Base-by-base conservation (phyloP, 208 protist genomes). In the Trypanosoma rangeli region DNA sequence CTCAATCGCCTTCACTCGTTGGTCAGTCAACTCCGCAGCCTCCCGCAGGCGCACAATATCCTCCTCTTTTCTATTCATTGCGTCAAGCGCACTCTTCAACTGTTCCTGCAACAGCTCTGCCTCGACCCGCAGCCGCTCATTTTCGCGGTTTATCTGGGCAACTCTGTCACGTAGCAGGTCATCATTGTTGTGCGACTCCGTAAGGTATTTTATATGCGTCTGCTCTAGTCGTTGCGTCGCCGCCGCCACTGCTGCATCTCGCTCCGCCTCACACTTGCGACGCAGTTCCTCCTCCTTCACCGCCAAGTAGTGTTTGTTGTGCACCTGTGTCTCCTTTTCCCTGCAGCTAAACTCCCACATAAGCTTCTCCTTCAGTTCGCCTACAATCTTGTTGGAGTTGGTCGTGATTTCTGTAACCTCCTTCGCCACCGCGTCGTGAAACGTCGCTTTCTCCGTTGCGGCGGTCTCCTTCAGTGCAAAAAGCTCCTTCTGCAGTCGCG, bases 41-140 rank as follows among this genome's bases (percentile, higher is more conserved):
- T 78, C 78, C 3, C 84, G 82, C 26, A 91, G 59, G 13, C 64
- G 53, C 35, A 69, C 46, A 57, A 86, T 72, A 59, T 87, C 86
- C 61, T 85, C 79, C 16, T 87, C 72, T 58, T 83, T 79, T 61
- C 72, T 56, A 68, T 73, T 73, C 50, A 75, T 76, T 9, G 63
- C 61, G 10, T 74, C 82, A 20, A 85, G 65, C 1, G 83, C 79
- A 33, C 35, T 63, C n/a, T 46, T 80, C 62, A 92, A 69, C 72
- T 93, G 87, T 58, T 80, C 80, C 42, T 79, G 80, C 52, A 83
- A 64, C 0, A 93, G 76, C 60, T 91, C 87, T 29, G 85, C 74
- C 72, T 95, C 90, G 15, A 89, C 79, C 24, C 80, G 77, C 39
- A 93, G 76, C 13, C 87, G 76, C 61, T 93, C 90, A 53, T 85